Evolutionary conservation across 2,329 filamentous ascomycete genomes (phyloP).

Genomic region (Ceratocystis destructans): DNA sequence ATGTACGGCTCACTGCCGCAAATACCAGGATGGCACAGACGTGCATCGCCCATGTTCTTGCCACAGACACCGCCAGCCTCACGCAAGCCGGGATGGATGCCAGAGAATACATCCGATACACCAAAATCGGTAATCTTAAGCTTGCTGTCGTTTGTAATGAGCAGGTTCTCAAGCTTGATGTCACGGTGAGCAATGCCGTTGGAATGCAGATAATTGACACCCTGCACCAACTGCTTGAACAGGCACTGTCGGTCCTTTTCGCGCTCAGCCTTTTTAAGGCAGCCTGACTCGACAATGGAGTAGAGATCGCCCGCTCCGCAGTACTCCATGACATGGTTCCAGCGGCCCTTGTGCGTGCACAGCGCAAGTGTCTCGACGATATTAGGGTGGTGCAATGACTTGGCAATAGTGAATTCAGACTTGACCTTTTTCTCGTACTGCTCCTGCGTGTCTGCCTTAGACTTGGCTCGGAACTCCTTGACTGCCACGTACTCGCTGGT

Average conservation of each 20-base stretch:
- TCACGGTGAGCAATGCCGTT: conserved; percentile 83
- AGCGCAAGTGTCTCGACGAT: conserved; percentile 69
- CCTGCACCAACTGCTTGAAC: conserved; percentile 79
- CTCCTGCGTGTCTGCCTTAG: conserved; percentile 50
- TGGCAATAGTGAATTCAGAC: conserved; percentile 77
- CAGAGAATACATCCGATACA: conserved; percentile 72
- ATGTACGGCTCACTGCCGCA: conserved; percentile 80
- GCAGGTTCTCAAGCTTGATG: conserved; percentile 77
- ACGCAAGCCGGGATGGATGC: conserved; percentile 64
- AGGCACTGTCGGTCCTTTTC: conserved; percentile 61
- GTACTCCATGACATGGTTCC: conserved; percentile 91
- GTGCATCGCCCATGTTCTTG: conserved; percentile 54
- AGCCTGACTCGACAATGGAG: conserved; percentile 55
- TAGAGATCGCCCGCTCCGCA: conserved; percentile 73
- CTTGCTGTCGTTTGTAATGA: conserved; percentile 65
- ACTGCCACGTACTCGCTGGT: conserved; percentile 61
- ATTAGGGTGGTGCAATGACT: conserved; percentile 74
- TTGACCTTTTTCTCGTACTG: conserved; percentile 85
- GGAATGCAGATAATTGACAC: conserved; percentile 65
- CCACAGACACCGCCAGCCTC: conserved; percentile 61
- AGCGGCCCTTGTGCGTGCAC: conserved; percentile 59
- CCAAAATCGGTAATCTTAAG: conserved; percentile 89
- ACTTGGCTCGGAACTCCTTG: conserved; percentile 72
- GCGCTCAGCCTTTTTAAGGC: conserved; percentile 51
- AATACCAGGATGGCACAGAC: conserved; percentile 63